phyloP scores from a whole-genome alignment of 495 filamentous ascomycete species.

The Umbilicaria muhlenbergii region DNA sequence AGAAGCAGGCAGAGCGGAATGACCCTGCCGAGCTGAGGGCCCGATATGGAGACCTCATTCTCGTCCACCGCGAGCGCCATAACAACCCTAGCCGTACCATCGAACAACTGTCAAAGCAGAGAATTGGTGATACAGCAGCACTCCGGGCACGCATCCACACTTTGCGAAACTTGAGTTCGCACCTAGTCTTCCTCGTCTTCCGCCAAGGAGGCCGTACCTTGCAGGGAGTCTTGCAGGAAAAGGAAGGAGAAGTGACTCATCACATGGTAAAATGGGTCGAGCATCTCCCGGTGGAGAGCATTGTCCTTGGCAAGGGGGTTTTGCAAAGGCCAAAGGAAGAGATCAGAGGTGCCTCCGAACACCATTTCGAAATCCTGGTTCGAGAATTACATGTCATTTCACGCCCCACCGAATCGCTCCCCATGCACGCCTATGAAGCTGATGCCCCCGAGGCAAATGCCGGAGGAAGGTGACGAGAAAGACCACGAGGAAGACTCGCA shows the following conservation, averaged over 20 bases:
- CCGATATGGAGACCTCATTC: constrained; percentile 42
- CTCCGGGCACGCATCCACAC: constrained; percentile 79
- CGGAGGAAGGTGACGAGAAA: constrained; percentile 15
- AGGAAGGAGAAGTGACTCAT: constrained; percentile 32
- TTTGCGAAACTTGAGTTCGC: constrained; percentile 67
- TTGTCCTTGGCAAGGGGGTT: constrained; percentile 48
- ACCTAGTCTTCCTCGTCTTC: constrained; percentile 80
- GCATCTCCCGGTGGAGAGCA: constrained; percentile 50
- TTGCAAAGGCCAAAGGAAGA: constrained; percentile 44
- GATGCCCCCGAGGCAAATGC: constrained; percentile 29
- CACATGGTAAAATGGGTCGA: constrained; percentile 55
- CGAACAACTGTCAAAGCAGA: constrained; percentile 33
- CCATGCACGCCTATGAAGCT: constrained; percentile 49
- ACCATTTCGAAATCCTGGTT: constrained; percentile 36
- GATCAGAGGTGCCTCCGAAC: constrained; percentile 38
- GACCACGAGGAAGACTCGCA: constrained; percentile 5
- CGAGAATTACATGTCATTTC: constrained; percentile 38
- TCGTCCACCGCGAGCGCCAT: constrained; percentile 29
- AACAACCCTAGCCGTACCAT: constrained; percentile 31
- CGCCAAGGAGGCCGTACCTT: constrained; percentile 64
- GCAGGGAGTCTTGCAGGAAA: constrained; percentile 54
- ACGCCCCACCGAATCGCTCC: constrained; percentile 37
- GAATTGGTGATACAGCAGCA: constrained; percentile 51
- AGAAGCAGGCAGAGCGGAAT: constrained; percentile 17
- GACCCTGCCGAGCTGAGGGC: constrained; percentile 37